Evolutionary conservation across 306 rosid species (phyloP), one percentile per base, ranked within the genome.

Genomic region (Cicer yamashitae): DNA sequence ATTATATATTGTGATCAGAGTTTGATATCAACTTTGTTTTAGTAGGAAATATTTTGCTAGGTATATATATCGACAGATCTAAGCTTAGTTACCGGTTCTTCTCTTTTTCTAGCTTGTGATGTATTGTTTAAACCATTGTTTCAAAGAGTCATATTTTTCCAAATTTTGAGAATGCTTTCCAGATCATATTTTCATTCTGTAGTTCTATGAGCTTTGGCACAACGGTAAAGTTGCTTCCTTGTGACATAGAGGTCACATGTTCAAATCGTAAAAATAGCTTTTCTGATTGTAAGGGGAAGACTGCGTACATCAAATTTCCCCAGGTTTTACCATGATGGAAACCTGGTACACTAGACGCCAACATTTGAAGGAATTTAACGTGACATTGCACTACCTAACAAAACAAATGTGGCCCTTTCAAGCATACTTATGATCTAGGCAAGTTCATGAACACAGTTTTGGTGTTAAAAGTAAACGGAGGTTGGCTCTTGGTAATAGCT

Each of bases 31-130:
- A 65, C 51, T 72, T 72, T 80, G 50, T 48, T 45, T 17, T 70
- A 44, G 44, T 56, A 56, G 62, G 62, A 41, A 54, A 39, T 56
- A 68, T 66, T 82, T 82, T 52, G 61, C 18, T 67, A 62, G 70
- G 79, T 85, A 66, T 71, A 82, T 85, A 72, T 78, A 25, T 67
- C 58, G 20, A 58, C 66, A 50, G 50, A 74, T 64, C 40, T 54
- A 54, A 59, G 41, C 57, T 78, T 51, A 43, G 73, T 77, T 62
- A 67, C 66, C 25, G 50, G 46, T 45, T 54, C 43, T 37, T 17
- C 63, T 37, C 38, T 15, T 15, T 53, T 76, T 79, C 41, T 39
- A 1, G 57, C 40, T 8, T 70, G 62, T 64, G 51, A 63, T 81
- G 73, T 74, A 65, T 50, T 25, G 54, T 60, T 63, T 43, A 57